Conservation (phyloP, 306 rosid species). For the Trichosanthes truncata region DNA sequence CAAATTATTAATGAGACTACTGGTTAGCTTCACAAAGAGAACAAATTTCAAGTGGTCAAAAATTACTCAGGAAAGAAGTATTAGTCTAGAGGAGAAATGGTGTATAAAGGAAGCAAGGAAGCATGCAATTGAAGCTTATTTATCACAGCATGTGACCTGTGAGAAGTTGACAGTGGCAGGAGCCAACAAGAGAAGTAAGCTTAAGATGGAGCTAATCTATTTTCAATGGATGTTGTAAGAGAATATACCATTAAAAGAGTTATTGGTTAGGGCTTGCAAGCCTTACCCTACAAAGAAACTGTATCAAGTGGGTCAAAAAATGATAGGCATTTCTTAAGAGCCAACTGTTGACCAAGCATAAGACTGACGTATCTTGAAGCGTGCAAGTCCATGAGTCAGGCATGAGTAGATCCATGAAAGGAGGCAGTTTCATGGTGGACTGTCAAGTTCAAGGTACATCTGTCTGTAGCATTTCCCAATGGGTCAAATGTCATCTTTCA, state of each 20-base stretch:
- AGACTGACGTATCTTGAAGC: background rate
- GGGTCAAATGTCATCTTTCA: background rate
- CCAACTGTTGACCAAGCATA: background rate
- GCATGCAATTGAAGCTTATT: too few species aligned
- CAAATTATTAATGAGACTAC: too few species aligned
- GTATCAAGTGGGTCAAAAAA: background rate
- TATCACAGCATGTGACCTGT: too few species aligned
- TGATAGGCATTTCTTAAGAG: background rate
- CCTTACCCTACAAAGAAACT: background rate
- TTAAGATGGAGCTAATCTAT: background rate
- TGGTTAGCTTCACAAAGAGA: too few species aligned
- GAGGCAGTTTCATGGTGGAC: background rate
- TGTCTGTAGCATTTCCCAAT: background rate
- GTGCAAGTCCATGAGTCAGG: background rate
- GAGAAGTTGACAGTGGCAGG: background rate
- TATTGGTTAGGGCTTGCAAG: background rate
- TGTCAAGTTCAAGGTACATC: background rate
- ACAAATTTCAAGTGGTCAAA: too few species aligned
- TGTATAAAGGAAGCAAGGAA: too few species aligned
- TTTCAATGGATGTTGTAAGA: background rate
- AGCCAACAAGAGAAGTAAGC: background rate
- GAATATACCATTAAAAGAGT: background rate
- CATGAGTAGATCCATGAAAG: too few species aligned
- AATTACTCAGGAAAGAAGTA: too few species aligned
- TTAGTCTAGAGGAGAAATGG: too few species aligned